A percentile compares a stretch with the other conserved stretches of the same genome.
phyloP scores from a whole-genome alignment of 306 rosid species.

The Dryas drummondii region DNA sequence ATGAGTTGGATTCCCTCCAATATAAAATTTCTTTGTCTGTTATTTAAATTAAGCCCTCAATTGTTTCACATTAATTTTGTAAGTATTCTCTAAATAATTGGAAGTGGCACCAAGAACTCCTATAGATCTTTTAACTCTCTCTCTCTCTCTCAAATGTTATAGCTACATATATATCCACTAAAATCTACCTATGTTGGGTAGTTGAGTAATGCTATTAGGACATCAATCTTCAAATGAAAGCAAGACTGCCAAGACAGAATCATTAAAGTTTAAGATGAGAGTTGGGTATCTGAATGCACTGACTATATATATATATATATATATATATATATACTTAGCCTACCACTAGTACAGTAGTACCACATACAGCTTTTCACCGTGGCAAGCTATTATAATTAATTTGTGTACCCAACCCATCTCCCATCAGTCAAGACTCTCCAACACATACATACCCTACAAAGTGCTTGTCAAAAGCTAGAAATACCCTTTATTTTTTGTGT shows the following conservation, averaged over 20 bases:
- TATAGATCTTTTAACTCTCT: too few species aligned
- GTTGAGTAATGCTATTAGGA: not conserved
- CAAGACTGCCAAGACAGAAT: constrained; percentile 6
- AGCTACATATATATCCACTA: not conserved
- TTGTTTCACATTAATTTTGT: not conserved
- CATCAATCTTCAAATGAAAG: not conserved
- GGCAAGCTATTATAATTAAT: not conserved
- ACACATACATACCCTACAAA: not conserved
- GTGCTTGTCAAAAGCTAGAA: not conserved
- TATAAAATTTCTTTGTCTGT: too few species aligned
- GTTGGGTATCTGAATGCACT: not conserved
- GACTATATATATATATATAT: not conserved
- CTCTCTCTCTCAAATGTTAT: too few species aligned
- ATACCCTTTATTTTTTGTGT: too few species aligned
- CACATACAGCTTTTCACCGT: not conserved
- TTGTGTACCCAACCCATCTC: not conserved
- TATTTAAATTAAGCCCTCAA: too few species aligned
- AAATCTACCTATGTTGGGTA: not conserved
- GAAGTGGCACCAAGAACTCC: not conserved
- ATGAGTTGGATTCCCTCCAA: too few species aligned
- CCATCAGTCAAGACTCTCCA: too few species aligned
- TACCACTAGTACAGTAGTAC: not conserved
- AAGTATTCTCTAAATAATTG: not conserved
- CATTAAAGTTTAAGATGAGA: not conserved
- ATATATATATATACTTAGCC: not conserved